phyloP scores from a whole-genome alignment of 2,329 filamentous ascomycete species.

The Dichotomopilus funicola region DNA sequence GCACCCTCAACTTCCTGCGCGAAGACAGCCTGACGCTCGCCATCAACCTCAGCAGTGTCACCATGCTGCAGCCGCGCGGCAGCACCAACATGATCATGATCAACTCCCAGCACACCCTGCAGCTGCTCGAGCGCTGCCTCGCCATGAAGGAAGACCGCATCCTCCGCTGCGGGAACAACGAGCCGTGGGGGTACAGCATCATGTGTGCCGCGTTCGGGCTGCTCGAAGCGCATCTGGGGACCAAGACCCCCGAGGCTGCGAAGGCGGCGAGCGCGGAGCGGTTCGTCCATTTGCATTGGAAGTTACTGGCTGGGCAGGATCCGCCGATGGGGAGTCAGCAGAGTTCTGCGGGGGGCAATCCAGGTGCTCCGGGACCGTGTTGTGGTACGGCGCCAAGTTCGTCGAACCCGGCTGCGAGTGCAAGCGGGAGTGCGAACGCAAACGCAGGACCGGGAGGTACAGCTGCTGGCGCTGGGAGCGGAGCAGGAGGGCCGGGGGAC shows the following conservation, averaged over 20 bases:
- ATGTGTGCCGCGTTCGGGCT: constrained; percentile 56
- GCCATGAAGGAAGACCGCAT: constrained; percentile 55
- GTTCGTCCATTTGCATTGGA: constrained; percentile 53
- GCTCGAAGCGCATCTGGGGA: constrained; percentile 52
- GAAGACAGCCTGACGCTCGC: constrained; percentile 54
- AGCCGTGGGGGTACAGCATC: constrained; percentile 58
- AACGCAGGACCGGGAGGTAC: neutral
- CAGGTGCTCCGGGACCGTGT: neutral
- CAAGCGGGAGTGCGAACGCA: neutral
- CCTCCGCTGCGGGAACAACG: constrained; percentile 55
- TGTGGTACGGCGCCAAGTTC: neutral
- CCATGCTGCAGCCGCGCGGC: constrained; percentile 51
- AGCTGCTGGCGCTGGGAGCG: neutral
- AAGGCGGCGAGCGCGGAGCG: constrained; percentile 54
- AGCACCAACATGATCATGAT: constrained; percentile 58
- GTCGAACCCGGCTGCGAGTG: neutral
- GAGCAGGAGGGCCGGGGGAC: neutral
- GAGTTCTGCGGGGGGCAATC: neutral
- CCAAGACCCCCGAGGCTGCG: constrained; percentile 49
- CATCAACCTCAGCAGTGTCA: constrained; percentile 56
- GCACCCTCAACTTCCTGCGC: constrained; percentile 53
- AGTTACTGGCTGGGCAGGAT: constrained; percentile 49
- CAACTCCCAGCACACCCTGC: constrained; percentile 53
- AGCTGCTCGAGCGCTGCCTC: constrained; percentile 56
- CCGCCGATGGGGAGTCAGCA: constrained; percentile 22